A percentile compares a stretch with the other conserved stretches of the same genome.
phyloP scores from a whole-genome alignment of 306 rosid genomes.

The Cucurbita ficifolia region DNA sequence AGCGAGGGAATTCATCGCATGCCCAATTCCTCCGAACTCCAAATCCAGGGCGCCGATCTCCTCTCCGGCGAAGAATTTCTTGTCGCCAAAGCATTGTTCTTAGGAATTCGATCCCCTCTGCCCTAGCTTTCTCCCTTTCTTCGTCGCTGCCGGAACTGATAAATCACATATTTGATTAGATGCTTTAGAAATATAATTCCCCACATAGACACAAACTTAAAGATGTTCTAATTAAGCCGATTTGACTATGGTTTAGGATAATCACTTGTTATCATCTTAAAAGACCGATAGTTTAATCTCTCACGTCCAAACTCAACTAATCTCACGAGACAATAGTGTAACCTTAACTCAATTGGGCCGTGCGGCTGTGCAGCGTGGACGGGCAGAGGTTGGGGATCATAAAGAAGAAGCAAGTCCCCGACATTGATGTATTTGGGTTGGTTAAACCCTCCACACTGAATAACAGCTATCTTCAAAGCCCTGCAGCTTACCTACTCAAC shows the following conservation, averaged over 20 bases:
- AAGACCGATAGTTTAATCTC: too few species aligned
- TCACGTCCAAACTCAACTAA: too few species aligned
- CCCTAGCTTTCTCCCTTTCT: conserved; percentile 7
- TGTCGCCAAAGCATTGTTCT: conserved; percentile 12
- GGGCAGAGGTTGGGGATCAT: conserved; percentile 27
- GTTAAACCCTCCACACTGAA: conserved; percentile 1
- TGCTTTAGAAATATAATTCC: too few species aligned
- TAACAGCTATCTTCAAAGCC: neutral
- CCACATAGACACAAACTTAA: too few species aligned
- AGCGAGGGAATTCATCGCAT: conserved; percentile 13
- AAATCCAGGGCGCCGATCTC: conserved; percentile 14
- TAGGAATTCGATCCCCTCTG: conserved; percentile 6
- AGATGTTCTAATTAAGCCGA: too few species aligned
- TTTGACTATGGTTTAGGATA: too few species aligned
- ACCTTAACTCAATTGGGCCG: neutral
- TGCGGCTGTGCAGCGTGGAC: conserved; percentile 53
- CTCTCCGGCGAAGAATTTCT: conserved; percentile 20
- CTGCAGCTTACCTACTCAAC: neutral
- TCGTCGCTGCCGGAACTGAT: neutral
- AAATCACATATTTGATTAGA: too few species aligned
- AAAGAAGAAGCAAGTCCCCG: conserved; percentile 25
- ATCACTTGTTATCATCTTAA: too few species aligned
- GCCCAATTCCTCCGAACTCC: conserved; percentile 10
- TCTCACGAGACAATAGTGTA: neutral
- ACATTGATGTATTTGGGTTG: conserved; percentile 5